A percentile compares a stretch with the other conserved stretches of the same genome.
These are phyloP conservation scores for Clitoria ternatea DNA, from an alignment of 306 rosid species.

Conservation along the genomic window DNA sequence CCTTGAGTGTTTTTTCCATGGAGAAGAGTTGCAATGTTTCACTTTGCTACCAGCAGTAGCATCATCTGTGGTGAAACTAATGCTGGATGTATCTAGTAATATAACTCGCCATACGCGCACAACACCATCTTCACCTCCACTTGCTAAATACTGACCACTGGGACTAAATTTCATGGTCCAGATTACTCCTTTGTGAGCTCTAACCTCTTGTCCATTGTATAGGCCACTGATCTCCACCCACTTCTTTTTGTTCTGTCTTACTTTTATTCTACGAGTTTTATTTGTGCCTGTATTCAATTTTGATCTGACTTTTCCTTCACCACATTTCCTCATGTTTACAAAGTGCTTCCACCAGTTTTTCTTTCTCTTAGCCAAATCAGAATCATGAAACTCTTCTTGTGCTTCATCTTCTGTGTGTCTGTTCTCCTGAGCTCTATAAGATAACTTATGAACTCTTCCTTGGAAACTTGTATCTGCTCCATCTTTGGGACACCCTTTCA, in stretches of 20 bases:
- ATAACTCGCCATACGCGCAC: slow-evolving; percentile 59
- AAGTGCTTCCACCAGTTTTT: slow-evolving; percentile 49
- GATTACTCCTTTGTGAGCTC: slow-evolving; percentile 61
- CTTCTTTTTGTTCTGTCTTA: slow-evolving; percentile 44
- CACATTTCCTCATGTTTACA: slow-evolving; percentile 21
- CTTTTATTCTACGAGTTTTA: slow-evolving; percentile 34
- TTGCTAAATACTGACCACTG: slow-evolving; percentile 60
- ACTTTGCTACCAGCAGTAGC: slow-evolving; percentile 8
- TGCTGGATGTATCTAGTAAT: slow-evolving; percentile 31
- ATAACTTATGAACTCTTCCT: neutral
- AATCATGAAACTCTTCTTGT: slow-evolving; percentile 27
- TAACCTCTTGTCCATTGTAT: slow-evolving; percentile 49
- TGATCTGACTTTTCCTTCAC: slow-evolving; percentile 21
- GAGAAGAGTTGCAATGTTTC: slow-evolving; percentile 31
- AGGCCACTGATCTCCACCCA: slow-evolving; percentile 54
- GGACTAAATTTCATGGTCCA: slow-evolving; percentile 81
- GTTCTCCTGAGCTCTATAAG: neutral
- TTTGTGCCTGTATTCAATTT: slow-evolving; percentile 19
- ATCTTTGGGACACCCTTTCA: slow-evolving; percentile 8
- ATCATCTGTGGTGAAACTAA: slow-evolving; percentile 23
- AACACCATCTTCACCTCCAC: slow-evolving; percentile 83
- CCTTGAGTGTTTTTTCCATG: slow-evolving; percentile 24
- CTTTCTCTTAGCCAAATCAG: slow-evolving; percentile 33
- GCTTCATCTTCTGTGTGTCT: slow-evolving; percentile 20
- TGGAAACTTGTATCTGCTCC: slow-evolving; percentile 1